Evolutionary conservation across 176 grass and related monocot genomes (phyloP), one percentile per base, ranked within the genome.

Genomic region (Carex myosuroides): DNA sequence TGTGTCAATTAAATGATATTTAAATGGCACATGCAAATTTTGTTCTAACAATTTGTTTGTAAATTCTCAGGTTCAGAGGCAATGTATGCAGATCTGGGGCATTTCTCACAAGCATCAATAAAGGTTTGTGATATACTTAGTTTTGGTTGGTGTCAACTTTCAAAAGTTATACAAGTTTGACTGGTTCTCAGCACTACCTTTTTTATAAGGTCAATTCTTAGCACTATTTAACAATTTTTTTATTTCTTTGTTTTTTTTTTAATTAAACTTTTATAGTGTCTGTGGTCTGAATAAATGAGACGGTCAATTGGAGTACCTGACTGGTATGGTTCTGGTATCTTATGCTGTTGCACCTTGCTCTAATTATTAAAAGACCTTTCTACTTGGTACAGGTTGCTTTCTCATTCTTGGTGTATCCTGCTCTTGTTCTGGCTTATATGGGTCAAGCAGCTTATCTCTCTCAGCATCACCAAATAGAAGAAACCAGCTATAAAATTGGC

Each of bases 371-470:
- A 53, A 74, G 42, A 54, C 42, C 21, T 64, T 87, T 87, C 73
- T 84, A 55, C 63, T 87, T 42, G 11, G 14, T 93, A 86, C 91
- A 98, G 95, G 87, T 98, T 60, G 91, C 95, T 86, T 98, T 98
- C 84, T 91, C 89, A 17, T 67, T n/a, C 52, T 52, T 95, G 70
- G 92, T 98, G 52, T 98, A 98, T 84, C 95, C 92, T 22, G 84
- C 95, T 9, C 86, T 98, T 18, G 77, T 98, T 70, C 88, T 98
- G n/a, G 92, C 95, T 64, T 98, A 98, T 64, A 94, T 94, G 92
- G 95, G 95, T 53, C 95, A 98, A 88, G 95, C 95, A 69, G 95
- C 95, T 79, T 98, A 95, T 86, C 88, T 98, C 71, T 98, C 95
- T 59, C 87, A 56, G 46, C 96, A 99, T 88, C 96, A 95, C 74